Evolutionary conservation across 202 grass and related monocot genomes (phyloP), one percentile per base, ranked within the genome.

Genomic region (Bolboschoenoplectus hybrid): DNA sequence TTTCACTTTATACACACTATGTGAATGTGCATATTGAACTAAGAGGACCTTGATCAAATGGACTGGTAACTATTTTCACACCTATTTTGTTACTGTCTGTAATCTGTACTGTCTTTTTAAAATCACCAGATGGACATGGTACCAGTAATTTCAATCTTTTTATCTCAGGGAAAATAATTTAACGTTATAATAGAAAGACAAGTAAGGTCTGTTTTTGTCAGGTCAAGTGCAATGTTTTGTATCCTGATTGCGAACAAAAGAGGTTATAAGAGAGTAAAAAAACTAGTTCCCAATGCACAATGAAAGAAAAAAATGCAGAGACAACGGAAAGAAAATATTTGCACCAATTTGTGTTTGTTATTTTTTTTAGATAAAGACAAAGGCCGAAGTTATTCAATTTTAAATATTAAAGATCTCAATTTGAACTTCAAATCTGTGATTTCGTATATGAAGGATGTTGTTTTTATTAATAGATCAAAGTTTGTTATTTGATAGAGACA

Each of bases 21-120:
- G 26, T 26, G 26, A 26, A 26, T 26, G 26, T 26, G 26, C 26
- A 55, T 55, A 57, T 57, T 57, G 55, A 58, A 73, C 7, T 47
- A 73, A 49, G 44, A 20, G 16, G 17, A 73, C 43, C 69, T 72
- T 46, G 7, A 45, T 73, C 69, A 73, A 47, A 45, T 32, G 16
- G 16, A 49, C 17, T 5, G 3, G 43, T 47, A 9, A 49, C 69
- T 11, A 47, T 19, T 20, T 2, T 19, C 3, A 20, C 8, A 73
- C 69, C 69, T 19, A 17, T 73, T 73, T 73, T 17, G 69, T 46
- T 72, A 72, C 68, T 61, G 43, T 20, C 41, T 72, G 7, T 19
- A 72, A 47, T 74, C 2, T 64, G 62, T 35, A 35, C 20, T 3
- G 20, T 35, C 2, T 64, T 32, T 5, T 64, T 35, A 35, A 3